Evolutionary conservation across 2,329 filamentous ascomycete species (phyloP).

Genomic region (Fusarium cicatricum): DNA sequence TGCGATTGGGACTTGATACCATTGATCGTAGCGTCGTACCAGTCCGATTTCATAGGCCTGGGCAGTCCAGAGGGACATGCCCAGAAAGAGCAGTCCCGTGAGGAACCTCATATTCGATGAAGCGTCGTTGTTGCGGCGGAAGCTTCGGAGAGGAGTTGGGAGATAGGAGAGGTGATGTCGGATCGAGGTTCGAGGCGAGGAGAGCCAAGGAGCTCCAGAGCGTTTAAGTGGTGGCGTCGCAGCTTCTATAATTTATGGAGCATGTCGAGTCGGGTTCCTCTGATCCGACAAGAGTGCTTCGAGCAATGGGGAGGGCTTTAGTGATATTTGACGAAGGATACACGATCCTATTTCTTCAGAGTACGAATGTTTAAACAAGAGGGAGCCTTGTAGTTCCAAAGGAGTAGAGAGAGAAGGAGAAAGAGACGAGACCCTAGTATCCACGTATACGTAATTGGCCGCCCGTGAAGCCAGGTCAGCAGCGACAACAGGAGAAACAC

Average conservation of each 20-base stretch:
- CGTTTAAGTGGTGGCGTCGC: slow-evolving; percentile 32
- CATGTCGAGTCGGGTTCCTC: slow-evolving; percentile 20
- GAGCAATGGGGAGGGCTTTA: not conserved
- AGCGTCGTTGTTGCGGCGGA: slow-evolving; percentile 13
- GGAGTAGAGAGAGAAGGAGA: slow-evolving; percentile 12
- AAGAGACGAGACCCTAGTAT: not conserved
- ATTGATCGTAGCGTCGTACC: slow-evolving; percentile 50
- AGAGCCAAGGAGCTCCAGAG: slow-evolving; percentile 20
- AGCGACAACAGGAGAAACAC: slow-evolving; percentile 18
- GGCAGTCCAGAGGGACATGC: slow-evolving; percentile 62
- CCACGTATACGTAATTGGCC: slow-evolving; percentile 42
- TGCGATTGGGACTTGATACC: not conserved
- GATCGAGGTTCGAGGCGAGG: slow-evolving; percentile 14
- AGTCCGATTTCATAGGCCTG: slow-evolving; percentile 66
- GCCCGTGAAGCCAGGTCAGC: slow-evolving; percentile 42
- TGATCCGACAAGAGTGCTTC: slow-evolving; percentile 6
- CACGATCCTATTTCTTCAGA: not conserved
- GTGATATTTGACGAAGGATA: not conserved
- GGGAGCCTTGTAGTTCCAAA: slow-evolving; percentile 25
- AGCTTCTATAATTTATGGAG: slow-evolving; percentile 36
- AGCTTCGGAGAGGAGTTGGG: slow-evolving; percentile 17
- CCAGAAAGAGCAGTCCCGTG: slow-evolving; percentile 59
- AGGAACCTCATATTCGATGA: slow-evolving; percentile 62
- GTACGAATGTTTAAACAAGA: slow-evolving; percentile 6
- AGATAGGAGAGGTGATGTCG: slow-evolving; percentile 11